Base-by-base conservation (phyloP, 2,329 filamentous ascomycete genomes). In the Herpotrichia juniperi region DNA sequence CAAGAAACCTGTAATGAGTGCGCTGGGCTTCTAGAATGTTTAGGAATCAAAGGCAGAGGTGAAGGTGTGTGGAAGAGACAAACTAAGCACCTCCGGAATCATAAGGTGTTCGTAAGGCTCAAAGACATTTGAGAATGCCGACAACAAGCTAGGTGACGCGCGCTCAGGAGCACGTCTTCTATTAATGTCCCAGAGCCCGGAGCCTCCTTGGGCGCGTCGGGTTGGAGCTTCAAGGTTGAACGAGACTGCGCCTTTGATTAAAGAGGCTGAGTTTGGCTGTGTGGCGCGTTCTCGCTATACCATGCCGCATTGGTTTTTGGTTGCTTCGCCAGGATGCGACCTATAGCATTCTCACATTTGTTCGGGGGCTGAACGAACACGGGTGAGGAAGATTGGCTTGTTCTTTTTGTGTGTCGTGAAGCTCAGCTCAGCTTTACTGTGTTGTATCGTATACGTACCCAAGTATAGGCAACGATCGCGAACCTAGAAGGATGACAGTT, bases 101-200 rank as follows among this genome's bases (percentile, higher is more conserved):
- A 43, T 43, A 42, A 21, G 37, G 37, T n/a, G 16, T 25, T 19
- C 21, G 37, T n/a, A 40, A 24, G 37, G 34, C 26, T 19, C 30
- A 25, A 39, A 21, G 22, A 47, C 31, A 22, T 16, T 16, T 14
- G 19, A 51, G 46, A 42, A 48, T 35, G 31, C 51, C 57, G 48
- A 42, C 51, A 58, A 48, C 16, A 37, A 43, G 46, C 42, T 39
- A 34, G 37, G 56, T 51, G 51, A 56, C 59, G 51, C 58, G 52
- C 57, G 50, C 54, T 50, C 46, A 40, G 42, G 32, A 28, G 52
- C 49, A 52, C 39, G 48, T 56, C 45, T 57, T 34, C 62, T 70
- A 67, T 69, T 56, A 57, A 58, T 63, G 57, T 61, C 57, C 48
- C 46, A 54, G 42, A 40, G 48, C 43, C 31, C 28, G 42, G 46